Conservation (phyloP, 2,329 filamentous ascomycete species). For the Cephalotrichum gorgonifer region DNA sequence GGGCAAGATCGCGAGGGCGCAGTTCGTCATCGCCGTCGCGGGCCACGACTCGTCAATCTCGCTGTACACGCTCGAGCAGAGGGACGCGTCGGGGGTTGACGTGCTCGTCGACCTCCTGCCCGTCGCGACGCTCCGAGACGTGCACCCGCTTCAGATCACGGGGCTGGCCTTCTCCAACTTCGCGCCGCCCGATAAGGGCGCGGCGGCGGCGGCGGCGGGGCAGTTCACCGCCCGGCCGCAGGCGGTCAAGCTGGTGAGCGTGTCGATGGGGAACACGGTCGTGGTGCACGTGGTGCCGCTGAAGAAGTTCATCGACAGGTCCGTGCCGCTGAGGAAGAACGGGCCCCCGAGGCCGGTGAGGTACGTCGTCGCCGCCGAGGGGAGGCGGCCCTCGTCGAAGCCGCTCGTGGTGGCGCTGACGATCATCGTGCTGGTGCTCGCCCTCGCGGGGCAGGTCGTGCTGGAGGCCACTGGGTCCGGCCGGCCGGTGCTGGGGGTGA, state of each 20-base stretch:
- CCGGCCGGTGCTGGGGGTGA: slow-evolving; percentile 34
- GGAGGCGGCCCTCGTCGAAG: slow-evolving; percentile 38
- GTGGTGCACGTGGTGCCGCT: slow-evolving; percentile 73
- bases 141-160: slow-evolving; percentile 49
- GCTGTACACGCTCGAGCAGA: slow-evolving; percentile 68
- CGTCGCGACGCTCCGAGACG: slow-evolving; percentile 40
- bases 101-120: slow-evolving; percentile 42
- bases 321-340: slow-evolving; percentile 20
- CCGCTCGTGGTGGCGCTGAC: slow-evolving; percentile 43
- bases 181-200: slow-evolving; percentile 36
- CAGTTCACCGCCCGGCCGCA: slow-evolving; percentile 18
- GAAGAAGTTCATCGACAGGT: slow-evolving; percentile 28
- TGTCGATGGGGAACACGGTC: slow-evolving; percentile 69
- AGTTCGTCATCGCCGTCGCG: slow-evolving; percentile 72
- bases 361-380: slow-evolving; percentile 57
- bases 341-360: slow-evolving; percentile 42
- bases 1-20: slow-evolving; percentile 49
- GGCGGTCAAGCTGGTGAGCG: slow-evolving; percentile 64
- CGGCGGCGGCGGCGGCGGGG: slow-evolving; percentile 38
- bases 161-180: slow-evolving; percentile 49
- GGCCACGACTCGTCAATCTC: slow-evolving; percentile 71
- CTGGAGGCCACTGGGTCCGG: slow-evolving; percentile 52
- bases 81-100: slow-evolving; percentile 31
- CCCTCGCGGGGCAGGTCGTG: slow-evolving; percentile 52
- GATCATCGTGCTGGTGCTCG: slow-evolving; percentile 48